Base-by-base conservation (phyloP, 208 protist species). In the Trypanosoma lewisi region DNA sequence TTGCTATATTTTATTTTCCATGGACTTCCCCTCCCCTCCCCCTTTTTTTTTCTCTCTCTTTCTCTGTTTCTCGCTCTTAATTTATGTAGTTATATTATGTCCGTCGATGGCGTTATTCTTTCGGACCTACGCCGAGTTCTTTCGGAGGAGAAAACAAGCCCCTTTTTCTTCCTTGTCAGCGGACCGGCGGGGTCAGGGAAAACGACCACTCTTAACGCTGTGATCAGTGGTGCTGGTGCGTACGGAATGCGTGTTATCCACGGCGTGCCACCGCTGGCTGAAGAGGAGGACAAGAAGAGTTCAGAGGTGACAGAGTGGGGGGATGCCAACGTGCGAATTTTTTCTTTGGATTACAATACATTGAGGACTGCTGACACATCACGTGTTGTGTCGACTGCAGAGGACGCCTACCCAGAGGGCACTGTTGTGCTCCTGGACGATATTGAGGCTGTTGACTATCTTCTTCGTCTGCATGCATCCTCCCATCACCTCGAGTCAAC, bases 351-450 rank as follows among this genome's bases (percentile, higher is more conserved):
- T 63, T 63, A 39, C 28, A 68, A 71, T 12, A 37, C 56, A 17
- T 52, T 89, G 33, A 55, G 65, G 12, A 53, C 65, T 5, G 30
- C 77, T 17, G 52, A 57, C 11, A 52, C 33, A 12, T n/a, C n/a
- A n/a, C 55, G 61, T 4, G 30, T 25, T 2, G 2, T 12, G 27
- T 36, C 44, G 23, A 14, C 12, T 2, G 25, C 41, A 4, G 31
- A 21, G n/a, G 28, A 7, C n/a, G n/a, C n/a, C 17, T 73, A 70
- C 45, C 52, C 58, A 2, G 67, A 54, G 4, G 67, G 75, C 19
- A 82, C 82, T 2, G 68, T 90, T 27, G 31, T 93, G 2, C 56
- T 93, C 7, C 58, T 83, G 23, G 87, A 93, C 51, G 82, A 90
- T 48, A 54, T 89, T 17, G 72, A 77, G 16, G 51, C 78, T 9